Base-by-base conservation (phyloP, 2,329 filamentous ascomycete genomes). In the Aureobasidium sp. region DNA sequence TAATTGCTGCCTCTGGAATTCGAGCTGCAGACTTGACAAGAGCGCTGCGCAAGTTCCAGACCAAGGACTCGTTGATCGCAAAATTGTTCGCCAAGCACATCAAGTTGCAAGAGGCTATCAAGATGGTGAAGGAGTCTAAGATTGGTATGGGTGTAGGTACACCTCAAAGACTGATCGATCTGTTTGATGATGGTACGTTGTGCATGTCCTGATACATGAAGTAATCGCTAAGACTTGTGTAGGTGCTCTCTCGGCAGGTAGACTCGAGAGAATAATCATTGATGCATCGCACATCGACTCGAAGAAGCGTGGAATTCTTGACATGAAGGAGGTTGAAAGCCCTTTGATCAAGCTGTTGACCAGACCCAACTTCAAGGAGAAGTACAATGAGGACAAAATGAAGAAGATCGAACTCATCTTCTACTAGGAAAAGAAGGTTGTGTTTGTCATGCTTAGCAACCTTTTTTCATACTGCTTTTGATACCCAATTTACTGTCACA, bases 41-140 rank as follows among this genome's bases (percentile, higher is more conserved):
- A 69, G 82, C 85, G 2, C 78, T 96, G 66, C 84, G 91, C 52
- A 86, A 86, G 66, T 93, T 94, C 68, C 89, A 92, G 71, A 87
- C 82, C 58, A 91, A 94, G 73, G 86, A 90, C 9, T 85, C 83
- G 55, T 82, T 84, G 50, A 87, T 99, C 1, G 89, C 90, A 2
- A 99, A 99, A 75, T 79, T 99, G 72, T 99, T 99, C 74, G 93
- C 94, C 36, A 99, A 99, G 75, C 94, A 99, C 74, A 96, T 99
- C 79, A 99, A 99, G 77, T 76, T 99, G 12, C 84, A 90, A 59
- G 93, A 97, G 69, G 89, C 92, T 37, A 85, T 92, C 58, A 81
- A 87, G 63, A 89, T 89, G 71, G 84, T 96, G 46, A 82, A 88
- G 69, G 83, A 80, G 65, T 79, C 79, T 58, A 82, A 80, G 64